These are phyloP conservation scores for Phytophthora foliorum DNA, from an alignment of 352 stramenopile species.

Conservation along the genomic window DNA sequence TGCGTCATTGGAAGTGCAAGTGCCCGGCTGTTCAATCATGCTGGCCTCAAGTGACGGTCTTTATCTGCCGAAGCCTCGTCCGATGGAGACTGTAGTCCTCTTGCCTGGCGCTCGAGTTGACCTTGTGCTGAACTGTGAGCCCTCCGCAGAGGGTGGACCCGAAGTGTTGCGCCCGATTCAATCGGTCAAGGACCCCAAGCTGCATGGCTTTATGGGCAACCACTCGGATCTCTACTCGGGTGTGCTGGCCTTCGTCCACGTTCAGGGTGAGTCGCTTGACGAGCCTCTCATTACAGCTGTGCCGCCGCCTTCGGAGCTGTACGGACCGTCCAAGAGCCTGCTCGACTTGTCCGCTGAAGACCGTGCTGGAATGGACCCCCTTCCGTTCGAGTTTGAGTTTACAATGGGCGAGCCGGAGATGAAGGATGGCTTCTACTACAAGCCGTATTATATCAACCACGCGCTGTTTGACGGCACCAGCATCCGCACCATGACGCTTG, in stretches of 20 bases:
- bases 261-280: constrained; percentile 46
- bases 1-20: constrained; percentile 59
- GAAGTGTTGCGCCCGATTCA: constrained; percentile 68
- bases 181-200: constrained; percentile 48
- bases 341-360: constrained; percentile 44
- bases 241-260: constrained; percentile 68
- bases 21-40: constrained; percentile 70
- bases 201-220: constrained; percentile 61
- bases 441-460: constrained; percentile 81
- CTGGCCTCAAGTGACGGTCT: constrained; percentile 70
- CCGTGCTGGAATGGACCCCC: constrained; percentile 37
- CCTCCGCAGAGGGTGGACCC: constrained; percentile 21
- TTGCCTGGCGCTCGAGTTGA: constrained; percentile 68
- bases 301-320: constrained; percentile 52
- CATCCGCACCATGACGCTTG: constrained; percentile 63
- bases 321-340: constrained; percentile 50
- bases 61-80: constrained; percentile 51
- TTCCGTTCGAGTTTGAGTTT: constrained; percentile 68
- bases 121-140: constrained; percentile 67
- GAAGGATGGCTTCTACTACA: constrained; percentile 79
- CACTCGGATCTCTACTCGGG: constrained; percentile 70
- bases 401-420: constrained; percentile 53
- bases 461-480: constrained; percentile 57
- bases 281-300: constrained; percentile 41
- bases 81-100: constrained; percentile 58